A percentile compares a stretch with the other conserved stretches of the same genome.
Conservation (phyloP, 2,329 filamentous ascomycete species). For the Aspergillus sp. region DNA sequence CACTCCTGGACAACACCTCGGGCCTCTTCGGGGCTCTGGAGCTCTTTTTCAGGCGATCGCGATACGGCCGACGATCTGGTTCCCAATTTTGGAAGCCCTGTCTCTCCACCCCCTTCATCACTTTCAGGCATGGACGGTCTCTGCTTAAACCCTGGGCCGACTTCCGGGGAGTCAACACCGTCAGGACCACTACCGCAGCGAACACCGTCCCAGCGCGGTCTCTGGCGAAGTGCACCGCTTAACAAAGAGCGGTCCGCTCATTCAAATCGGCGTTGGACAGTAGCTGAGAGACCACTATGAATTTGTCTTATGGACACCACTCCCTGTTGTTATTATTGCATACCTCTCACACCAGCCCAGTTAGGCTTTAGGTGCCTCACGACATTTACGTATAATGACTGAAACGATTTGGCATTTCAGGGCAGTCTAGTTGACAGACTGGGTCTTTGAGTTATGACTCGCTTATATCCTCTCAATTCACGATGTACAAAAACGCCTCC, state of each 20-base stretch:
- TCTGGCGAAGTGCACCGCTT: slow-evolving; percentile 37
- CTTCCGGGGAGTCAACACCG: slow-evolving; percentile 9
- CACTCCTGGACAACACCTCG: slow-evolving; percentile 27
- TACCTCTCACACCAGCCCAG: background rate
- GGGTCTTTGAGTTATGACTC: background rate
- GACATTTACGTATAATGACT: slow-evolving; percentile 1
- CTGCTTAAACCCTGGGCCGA: background rate
- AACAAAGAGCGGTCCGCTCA: slow-evolving; percentile 28
- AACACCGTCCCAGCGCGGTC: slow-evolving; percentile 34
- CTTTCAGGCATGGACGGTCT: background rate
- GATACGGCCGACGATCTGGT: slow-evolving; percentile 34
- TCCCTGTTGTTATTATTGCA: background rate
- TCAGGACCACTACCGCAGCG: slow-evolving; percentile 27
- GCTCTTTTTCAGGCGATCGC: slow-evolving; percentile 25
- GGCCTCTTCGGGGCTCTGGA: slow-evolving; percentile 36
- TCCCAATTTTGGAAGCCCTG: slow-evolving; percentile 36
- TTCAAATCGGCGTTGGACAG: slow-evolving; percentile 39
- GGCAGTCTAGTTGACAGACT: background rate
- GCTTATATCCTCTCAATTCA: background rate
- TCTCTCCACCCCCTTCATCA: slow-evolving; percentile 15
- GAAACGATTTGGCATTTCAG: background rate
- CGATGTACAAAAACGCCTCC: background rate
- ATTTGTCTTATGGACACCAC: background rate
- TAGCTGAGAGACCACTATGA: slow-evolving; percentile 33
- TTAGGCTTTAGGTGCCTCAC: background rate